Evolutionary conservation across 1,284 basidiomycete genomes (phyloP).

Genomic region (Termitomyces sp.): DNA sequence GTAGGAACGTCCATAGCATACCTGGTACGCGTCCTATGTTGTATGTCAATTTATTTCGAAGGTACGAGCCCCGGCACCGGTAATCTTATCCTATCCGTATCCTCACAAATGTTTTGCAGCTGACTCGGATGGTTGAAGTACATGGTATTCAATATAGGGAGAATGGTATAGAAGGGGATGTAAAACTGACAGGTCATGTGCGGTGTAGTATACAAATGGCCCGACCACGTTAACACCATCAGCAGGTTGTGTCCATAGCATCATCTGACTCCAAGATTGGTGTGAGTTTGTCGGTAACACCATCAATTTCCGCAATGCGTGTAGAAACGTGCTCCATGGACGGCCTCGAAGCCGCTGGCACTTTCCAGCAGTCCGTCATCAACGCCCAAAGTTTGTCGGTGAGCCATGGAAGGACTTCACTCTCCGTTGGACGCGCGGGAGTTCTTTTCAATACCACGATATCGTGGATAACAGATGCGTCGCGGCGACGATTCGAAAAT

Average conservation of each 20-base stretch:
- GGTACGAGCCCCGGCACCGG: too few relatives aligned
- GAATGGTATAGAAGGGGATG: neutral
- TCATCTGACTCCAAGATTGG: constrained; percentile 9
- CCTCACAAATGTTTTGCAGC: neutral
- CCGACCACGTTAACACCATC: neutral
- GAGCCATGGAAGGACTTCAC: constrained; percentile 29
- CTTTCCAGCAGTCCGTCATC: constrained; percentile 41
- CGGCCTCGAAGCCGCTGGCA: constrained; percentile 27
- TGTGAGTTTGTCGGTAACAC: constrained; percentile 1
- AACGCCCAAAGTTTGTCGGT: constrained; percentile 41
- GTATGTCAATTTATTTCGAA: too few relatives aligned
- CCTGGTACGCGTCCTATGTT: too few relatives aligned
- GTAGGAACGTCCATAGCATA: too few relatives aligned
- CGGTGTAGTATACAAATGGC: neutral
- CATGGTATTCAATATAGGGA: neutral
- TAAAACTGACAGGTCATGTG: neutral
- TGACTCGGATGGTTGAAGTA: neutral
- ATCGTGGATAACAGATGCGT: constrained; percentile 43
- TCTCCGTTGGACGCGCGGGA: constrained; percentile 35
- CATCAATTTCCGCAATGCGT: constrained; percentile 13
- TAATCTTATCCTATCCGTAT: too few relatives aligned
- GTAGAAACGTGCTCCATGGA: constrained; percentile 30
- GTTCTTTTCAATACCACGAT: constrained; percentile 29
- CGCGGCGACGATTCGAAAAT: constrained; percentile 40
- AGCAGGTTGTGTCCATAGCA: constrained; percentile 12